These are phyloP conservation scores for Penicillium glabrum DNA, from an alignment of 2,329 filamentous ascomycete species.

Conservation along the genomic window DNA sequence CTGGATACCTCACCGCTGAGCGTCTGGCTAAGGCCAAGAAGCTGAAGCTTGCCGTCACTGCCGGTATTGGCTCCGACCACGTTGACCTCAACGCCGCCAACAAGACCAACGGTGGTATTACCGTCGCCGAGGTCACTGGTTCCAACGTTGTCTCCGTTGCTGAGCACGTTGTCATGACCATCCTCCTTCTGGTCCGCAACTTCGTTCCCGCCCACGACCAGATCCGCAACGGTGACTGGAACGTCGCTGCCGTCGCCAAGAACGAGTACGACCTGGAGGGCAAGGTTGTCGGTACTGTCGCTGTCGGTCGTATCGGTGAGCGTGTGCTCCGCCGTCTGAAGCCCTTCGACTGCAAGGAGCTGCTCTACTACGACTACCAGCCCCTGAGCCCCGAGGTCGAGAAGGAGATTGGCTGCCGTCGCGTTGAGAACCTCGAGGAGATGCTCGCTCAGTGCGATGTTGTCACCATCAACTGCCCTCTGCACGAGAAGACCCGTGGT, in stretches of 20 bases:
- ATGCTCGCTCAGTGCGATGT: conserved; percentile 92
- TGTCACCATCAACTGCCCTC: conserved; percentile 98
- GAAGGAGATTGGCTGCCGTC: conserved; percentile 91
- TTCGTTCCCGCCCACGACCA: conserved; percentile 97
- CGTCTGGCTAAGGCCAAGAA: conserved; percentile 98
- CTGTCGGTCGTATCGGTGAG: conserved; percentile 96
- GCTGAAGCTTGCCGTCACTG: conserved; percentile 93
- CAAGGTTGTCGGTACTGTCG: conserved; percentile 98
- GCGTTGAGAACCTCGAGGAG: conserved; percentile 87
- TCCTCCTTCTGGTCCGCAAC: conserved; percentile 93
- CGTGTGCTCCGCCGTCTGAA: conserved; percentile 94
- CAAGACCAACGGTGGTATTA: conserved; percentile 96
- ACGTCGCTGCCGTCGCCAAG: conserved; percentile 94
- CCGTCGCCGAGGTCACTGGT: conserved; percentile 95
- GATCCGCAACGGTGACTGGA: conserved; percentile 85
- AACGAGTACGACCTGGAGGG: conserved; percentile 96
- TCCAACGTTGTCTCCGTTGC: conserved; percentile 98
- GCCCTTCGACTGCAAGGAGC: conserved; percentile 99
- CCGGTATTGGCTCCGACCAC: conserved; percentile 97
- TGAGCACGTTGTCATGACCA: conserved; percentile 99
- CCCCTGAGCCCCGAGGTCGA: conserved; percentile 80
- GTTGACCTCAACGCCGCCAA: conserved; percentile 96
- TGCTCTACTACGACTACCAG: conserved; percentile 99
- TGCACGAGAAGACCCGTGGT: conserved; percentile 96
- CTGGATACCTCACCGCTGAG: conserved; percentile 94